Evolutionary conservation across 2,329 filamentous ascomycete genomes (phyloP), one percentile per base, ranked within the genome.

Genomic region (Trichophyton mentagrophytes): DNA sequence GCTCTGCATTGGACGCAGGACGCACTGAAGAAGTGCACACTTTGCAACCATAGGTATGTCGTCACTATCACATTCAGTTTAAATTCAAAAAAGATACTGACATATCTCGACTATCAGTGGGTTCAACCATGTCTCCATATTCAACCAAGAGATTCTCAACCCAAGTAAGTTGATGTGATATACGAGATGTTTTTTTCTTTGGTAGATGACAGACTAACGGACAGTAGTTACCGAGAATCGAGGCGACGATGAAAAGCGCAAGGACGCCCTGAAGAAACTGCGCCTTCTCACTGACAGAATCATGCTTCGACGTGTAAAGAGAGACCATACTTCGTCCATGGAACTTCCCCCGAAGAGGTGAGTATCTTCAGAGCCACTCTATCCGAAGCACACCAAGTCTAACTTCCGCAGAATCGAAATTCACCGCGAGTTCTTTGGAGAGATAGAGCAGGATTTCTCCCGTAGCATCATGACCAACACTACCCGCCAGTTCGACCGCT

Each of bases 261-360:
- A 81, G 49, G 79, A 80, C 22, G 93, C 89, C 0, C 85, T 97
- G 67, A 73, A 78, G 13, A 96, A 95, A 74, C 80, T 99, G 58
- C 88, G 90, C 46, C 79, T 95, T 63, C 84, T 99, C 70, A 96
- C 92, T 0, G 88, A 91, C 64, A 86, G 89, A 30, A 92, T 99
- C 72, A 99, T 99, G 93, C 80, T 97, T 64, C 88, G 93, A 60
- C 90, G 93, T 38, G 82, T 96, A 72, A 99, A 99, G 79, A 88
- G 87, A 66, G 90, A 99, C 68, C 85, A 97, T 68, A 95, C 89
- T 17, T 85, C 92, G 62, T 88, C 91, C 0, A 96, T 99, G 90
- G 93, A 97, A 71, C 82, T 99, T 33, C 93, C 93, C 0, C 89
- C 95, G 58, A 99, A 97, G 76, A 89, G 96, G 72, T 74, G 62